Evolutionary conservation across 164 flowering plant species (phyloP).

Genomic region (Vitis vinifera): DNA sequence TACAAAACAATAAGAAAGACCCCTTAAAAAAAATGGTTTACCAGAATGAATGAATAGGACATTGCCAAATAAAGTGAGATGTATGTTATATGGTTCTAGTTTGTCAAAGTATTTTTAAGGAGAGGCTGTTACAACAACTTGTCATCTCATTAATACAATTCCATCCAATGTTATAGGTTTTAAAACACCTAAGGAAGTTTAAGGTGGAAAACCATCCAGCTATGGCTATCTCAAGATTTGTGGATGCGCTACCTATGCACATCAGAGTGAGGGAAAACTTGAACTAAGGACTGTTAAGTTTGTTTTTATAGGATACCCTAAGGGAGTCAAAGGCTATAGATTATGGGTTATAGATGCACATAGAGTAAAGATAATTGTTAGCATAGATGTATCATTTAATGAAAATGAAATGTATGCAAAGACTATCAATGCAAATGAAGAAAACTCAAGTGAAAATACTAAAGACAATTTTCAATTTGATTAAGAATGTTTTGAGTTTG

Average conservation of each 20-base stretch:
- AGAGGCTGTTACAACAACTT: not conserved
- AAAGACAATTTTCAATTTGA: too few relatives aligned
- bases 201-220: not conserved
- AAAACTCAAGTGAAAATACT: too few relatives aligned
- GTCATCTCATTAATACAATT: not conserved
- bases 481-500: too few relatives aligned
- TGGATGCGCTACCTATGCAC: not conserved
- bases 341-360: not conserved
- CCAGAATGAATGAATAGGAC: not conserved
- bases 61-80: not conserved
- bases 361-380: not conserved
- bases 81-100: not conserved
- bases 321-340: constrained; percentile 2
- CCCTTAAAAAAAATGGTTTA: constrained; percentile 9
- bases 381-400: too few relatives aligned
- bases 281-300: not conserved
- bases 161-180: not conserved
- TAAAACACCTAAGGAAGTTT: not conserved
- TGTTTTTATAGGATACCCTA: not conserved
- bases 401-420: too few relatives aligned
- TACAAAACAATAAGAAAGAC: not conserved
- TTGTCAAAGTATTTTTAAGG: constrained; percentile 1
- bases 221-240: not conserved
- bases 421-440: too few relatives aligned
- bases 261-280: not conserved